Evolutionary conservation across 805 yeast genomes (phyloP), one percentile per base, ranked within the genome.

Genomic region (Debaryomyces castellii): DNA sequence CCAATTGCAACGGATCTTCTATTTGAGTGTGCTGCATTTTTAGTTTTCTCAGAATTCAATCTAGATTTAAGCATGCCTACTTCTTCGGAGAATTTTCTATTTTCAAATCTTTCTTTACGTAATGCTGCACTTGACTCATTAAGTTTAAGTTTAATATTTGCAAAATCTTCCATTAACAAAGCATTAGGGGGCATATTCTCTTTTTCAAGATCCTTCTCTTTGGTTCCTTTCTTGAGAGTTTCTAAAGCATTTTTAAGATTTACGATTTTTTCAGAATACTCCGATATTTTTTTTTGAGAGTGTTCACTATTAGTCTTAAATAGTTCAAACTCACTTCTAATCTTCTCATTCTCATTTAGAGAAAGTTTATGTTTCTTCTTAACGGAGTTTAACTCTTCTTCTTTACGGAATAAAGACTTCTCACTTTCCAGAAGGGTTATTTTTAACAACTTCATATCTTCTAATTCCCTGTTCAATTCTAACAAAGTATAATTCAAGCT

Each of bases 41-140:
- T 49, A 73, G 57, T 41, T 66, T 78, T 55, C 78, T 81, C 84
- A n/a, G 84, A 73, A 2, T 85, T 83, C n/a, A 82, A 59, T 53
- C 87, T 74, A 1, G 83, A 77, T 51, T 83, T 85, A 11, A 87
- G 62, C 53, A 85, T 66, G 25, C 76, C 73, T 42, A 84, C 56
- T 48, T 85, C 89, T 38, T 85, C 81, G 20, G 71, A 66, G 37
- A 84, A 59, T 47, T 64, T 76, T 60, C 54, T 70, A 43, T 69
- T 71, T 49, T 71, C 77, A 28, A 72, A 69, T 46, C 60, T 64
- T 53, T 80, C 83, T 30, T 69, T 76, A 37, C 79, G 67, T 43
- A 81, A 53, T 3, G 67, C 56, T 8, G 81, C 82, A 47, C 73
- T 66, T 17, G 69, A 72, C 46, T 82, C 86, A 48, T 80, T 77